Base-by-base conservation (phyloP, 306 rosid species). In the Potentilla sterilis region DNA sequence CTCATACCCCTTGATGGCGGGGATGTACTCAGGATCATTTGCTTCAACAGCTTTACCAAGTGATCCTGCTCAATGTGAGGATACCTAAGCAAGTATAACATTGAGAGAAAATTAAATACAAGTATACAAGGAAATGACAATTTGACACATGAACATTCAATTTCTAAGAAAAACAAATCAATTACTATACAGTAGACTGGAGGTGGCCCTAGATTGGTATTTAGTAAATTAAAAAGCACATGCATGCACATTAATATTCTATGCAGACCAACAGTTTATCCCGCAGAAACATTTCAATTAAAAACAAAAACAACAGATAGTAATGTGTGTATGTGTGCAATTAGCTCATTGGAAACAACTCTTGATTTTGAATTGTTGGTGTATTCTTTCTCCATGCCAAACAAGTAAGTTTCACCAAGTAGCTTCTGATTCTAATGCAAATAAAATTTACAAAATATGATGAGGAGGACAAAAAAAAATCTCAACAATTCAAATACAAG, bases 1-100 rank as follows among this genome's bases (percentile, higher is more conserved):
- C 74, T 77, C 80, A 78, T 67, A 78, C 87, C 85, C 77, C 80
- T 72, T 43, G 91, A 84, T 77, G 93, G 88, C 57, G 91, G 83
- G 75, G 87, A 80, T 69, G 47, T 77, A 75, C 80, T 87, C 75
- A 85, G 79, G 57, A 96, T 68, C 88, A 95, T 83, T 77, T 96
- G 98, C 87, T 89, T 96, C 89, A 96, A 85, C 83, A 96, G 97
- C 86, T 90, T 92, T 86, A 90, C 81, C 86, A 96, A 82, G 86
- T 96, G 99, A 77, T 96, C 93, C 84, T 88, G 87, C 78, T 88
- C 90, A 76, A 95, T 78, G 78, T 95, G 97, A 61, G 97, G 90
- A 82, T 83, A 95, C 97, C 99, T 95, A 82, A 11, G 76, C 54
- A 77, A 77, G 49, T 67, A 78, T 66, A 77, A 82, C 67, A 65